Conservation (phyloP, 75 land plant species). For the Cupressus sempervirens region DNA sequence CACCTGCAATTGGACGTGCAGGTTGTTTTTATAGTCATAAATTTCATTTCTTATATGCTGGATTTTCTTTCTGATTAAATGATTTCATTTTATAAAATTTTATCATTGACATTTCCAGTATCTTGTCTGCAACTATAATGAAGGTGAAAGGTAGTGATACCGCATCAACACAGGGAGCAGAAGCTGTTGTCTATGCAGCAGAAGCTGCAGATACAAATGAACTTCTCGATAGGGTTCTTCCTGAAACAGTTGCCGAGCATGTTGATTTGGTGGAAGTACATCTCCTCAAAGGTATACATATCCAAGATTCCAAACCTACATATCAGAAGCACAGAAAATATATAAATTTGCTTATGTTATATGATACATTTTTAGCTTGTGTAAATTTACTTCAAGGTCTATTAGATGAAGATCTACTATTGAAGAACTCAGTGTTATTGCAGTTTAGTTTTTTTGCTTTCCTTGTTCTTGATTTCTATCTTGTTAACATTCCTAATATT, state of each 20-base stretch:
- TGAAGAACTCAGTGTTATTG: neutral
- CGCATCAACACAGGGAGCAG: constrained; percentile 76
- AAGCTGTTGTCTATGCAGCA: constrained; percentile 83
- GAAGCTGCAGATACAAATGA: constrained; percentile 83
- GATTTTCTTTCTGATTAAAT: neutral
- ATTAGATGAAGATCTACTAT: neutral
- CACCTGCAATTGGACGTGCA: constrained; percentile 76
- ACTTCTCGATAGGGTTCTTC: constrained; percentile 72
- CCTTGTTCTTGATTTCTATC: neutral
- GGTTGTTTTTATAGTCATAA: constrained; percentile 31
- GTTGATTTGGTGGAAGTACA: constrained; percentile 76
- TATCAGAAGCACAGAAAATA: neutral
- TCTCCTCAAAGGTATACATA: constrained; percentile 64
- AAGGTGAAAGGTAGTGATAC: constrained; percentile 89
- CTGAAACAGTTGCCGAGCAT: constrained; percentile 72
- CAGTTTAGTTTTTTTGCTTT: neutral
- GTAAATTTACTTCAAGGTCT: neutral
- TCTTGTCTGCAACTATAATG: constrained; percentile 3
- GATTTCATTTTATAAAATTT: neutral
- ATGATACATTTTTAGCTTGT: neutral
- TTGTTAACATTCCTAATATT: neutral
- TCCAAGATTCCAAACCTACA: neutral
- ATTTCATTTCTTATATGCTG: neutral
- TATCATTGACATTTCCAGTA: constrained; percentile 1
- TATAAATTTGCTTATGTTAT: neutral